These are phyloP conservation scores for Pichia pseudocactophila DNA, from an alignment of 805 yeast species.

Conservation along the genomic window DNA sequence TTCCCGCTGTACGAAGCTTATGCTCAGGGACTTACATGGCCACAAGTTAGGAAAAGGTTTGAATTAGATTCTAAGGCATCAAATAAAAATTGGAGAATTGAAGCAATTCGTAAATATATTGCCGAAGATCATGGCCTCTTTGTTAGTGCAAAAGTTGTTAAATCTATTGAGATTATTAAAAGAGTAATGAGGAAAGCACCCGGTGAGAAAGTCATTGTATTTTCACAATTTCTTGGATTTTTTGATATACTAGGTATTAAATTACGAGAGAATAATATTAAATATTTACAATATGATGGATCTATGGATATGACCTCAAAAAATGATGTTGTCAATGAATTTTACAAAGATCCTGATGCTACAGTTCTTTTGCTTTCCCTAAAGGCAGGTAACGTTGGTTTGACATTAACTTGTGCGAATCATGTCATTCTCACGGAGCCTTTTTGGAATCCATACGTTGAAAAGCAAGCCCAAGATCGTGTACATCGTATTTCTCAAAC, in stretches of 20 bases:
- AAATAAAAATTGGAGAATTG: slow-evolving; percentile 20
- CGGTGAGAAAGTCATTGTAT: slow-evolving; percentile 71
- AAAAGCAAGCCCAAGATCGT: slow-evolving; percentile 94
- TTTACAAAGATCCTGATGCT: slow-evolving; percentile 45
- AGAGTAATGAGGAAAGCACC: slow-evolving; percentile 41
- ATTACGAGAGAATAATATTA: slow-evolving; percentile 38
- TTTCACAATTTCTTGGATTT: slow-evolving; percentile 77
- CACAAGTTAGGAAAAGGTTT: slow-evolving; percentile 17
- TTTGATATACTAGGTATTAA: slow-evolving; percentile 57
- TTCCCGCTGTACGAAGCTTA: slow-evolving; percentile 45
- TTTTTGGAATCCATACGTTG: slow-evolving; percentile 97
- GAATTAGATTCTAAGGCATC: slow-evolving; percentile 18
- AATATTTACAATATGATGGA: slow-evolving; percentile 69
- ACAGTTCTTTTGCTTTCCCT: slow-evolving; percentile 69
- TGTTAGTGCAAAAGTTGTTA: slow-evolving; percentile 62
- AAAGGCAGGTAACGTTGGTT: slow-evolving; percentile 92
- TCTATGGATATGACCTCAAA: slow-evolving; percentile 64
- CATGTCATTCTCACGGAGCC: slow-evolving; percentile 91
- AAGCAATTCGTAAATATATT: slow-evolving; percentile 22
- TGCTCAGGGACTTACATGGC: slow-evolving; percentile 23
- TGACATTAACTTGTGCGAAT: slow-evolving; percentile 89
- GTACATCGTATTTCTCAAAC: slow-evolving; percentile 92
- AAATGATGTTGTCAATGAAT: slow-evolving; percentile 51
- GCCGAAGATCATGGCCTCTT: slow-evolving; percentile 36
- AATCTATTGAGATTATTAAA: slow-evolving; percentile 48